Percentiles rank a stretch among this genome's conserved stretches.
phyloP scores from a whole-genome alignment of 176 grass and related monocot genomes.

The Carex littledalei region DNA sequence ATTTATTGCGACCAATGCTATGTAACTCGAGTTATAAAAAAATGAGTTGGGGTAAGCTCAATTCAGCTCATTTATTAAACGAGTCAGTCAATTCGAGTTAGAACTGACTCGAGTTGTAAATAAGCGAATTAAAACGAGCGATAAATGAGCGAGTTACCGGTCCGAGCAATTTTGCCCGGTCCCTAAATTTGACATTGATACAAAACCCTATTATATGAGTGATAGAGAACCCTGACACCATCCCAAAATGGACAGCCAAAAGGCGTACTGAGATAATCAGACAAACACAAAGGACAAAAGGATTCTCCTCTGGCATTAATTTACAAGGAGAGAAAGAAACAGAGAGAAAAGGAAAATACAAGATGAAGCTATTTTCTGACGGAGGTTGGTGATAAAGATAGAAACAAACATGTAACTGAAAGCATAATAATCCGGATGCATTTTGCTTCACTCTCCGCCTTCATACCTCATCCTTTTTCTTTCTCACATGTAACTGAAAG shows the following conservation, averaged over 20 bases:
- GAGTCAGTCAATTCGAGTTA: too few relatives aligned
- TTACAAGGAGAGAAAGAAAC: not conserved
- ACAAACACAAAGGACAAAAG: not conserved
- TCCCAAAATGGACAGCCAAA: conserved; percentile 1
- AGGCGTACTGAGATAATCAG: not conserved
- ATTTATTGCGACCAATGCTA: too few relatives aligned
- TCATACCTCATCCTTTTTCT: not conserved
- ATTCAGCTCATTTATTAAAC: too few relatives aligned
- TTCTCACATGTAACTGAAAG: conserved; percentile 2
- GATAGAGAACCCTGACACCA: not conserved
- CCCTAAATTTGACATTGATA: not conserved
- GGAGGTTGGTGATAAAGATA: conserved; percentile 14
- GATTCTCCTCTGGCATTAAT: not conserved
- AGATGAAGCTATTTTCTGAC: not conserved
- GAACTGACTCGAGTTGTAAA: too few relatives aligned
- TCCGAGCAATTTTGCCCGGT: too few relatives aligned
- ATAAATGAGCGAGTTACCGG: too few relatives aligned
- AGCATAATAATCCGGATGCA: not conserved
- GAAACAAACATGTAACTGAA: conserved; percentile 21
- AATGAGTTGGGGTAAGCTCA: too few relatives aligned
- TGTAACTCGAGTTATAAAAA: too few relatives aligned
- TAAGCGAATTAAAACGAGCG: too few relatives aligned
- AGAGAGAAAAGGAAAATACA: not conserved
- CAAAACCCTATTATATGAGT: not conserved
- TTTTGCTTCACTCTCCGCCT: conserved; percentile 6